Base-by-base conservation (phyloP, 306 rosid species). In the Rosa multiflora region DNA sequence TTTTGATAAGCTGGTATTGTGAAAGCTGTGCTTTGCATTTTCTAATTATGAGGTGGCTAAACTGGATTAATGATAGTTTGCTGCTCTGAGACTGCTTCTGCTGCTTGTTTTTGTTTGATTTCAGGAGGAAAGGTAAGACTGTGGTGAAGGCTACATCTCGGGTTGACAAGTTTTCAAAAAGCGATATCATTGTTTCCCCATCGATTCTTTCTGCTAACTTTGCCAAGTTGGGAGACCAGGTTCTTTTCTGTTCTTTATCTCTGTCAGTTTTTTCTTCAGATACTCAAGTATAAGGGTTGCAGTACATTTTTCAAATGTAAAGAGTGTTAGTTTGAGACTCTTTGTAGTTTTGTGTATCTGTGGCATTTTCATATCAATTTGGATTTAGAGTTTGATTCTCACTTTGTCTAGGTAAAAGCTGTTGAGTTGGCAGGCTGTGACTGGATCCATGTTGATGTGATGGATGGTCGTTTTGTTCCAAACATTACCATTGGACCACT, bases 401-500 rank as follows among this genome's bases (percentile, higher is more conserved):
- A 62, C 70, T 76, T 80, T 81, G 26, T 81, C 79, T 59, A 96
- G 98, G 97, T 96, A 64, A 93, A 96, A 90, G 99, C 99, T 76
- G 94, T 95, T 62, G 99, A 96, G 87, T 82, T 96, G 92, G 99
- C 99, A 18, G 99, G 99, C 76, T 93, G 99, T 89, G 99, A 96
- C 86, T 96, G 99, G 99, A 93, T 96, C 83, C 99, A 96, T 84
- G 97, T 96, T 49, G 99, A 96, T 56, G 98, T 96, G 23, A 96
- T 96, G 99, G 99, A 96, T 80, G 99, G 99, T 5, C 98, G 99
- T 70, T 96, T 96, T 85, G 99, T 96, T 59, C 99, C 98, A 72
- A 96, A 96, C 68, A 96, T 96, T 84, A 96, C 99, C 67, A 91
- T 96, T 80, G 99, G 99, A 80, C 98, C 99, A 80, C 98, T 93